Conservation (phyloP, 108 stramenopile genomes). For the Nitzschia inconspicua region DNA sequence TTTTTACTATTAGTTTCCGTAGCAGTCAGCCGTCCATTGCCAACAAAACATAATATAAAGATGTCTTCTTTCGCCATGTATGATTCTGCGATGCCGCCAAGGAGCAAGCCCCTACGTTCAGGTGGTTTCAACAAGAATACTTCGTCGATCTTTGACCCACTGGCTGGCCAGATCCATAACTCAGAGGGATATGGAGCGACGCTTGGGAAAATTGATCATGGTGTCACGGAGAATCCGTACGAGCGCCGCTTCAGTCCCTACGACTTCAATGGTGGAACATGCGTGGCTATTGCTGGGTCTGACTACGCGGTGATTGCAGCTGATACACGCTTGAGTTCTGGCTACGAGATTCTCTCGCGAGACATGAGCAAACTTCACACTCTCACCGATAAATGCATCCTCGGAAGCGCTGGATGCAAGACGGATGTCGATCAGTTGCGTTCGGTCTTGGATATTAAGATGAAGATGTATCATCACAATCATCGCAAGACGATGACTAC, state of each 20-base stretch:
- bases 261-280: constrained; percentile 93
- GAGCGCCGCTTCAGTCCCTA: constrained; percentile 88
- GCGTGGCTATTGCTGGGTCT: constrained; percentile 82
- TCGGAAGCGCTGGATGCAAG: constrained; percentile 94
- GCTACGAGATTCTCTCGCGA: constrained; percentile 92
- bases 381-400: constrained; percentile 80
- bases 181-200: constrained; percentile 20
- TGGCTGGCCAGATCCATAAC: constrained; percentile 9
- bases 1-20: no score
- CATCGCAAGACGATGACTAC: constrained; percentile 92
- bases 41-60: no score
- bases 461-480: constrained; percentile 93
- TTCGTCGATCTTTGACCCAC: constrained; percentile 2
- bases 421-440: constrained; percentile 95
- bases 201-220: constrained; percentile 55
- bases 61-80: no score
- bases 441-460: constrained; percentile 84
- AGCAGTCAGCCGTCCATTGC: no score
- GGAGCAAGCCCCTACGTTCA: constrained; percentile 25
- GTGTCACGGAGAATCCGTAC: constrained; percentile 75
- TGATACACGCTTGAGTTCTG: constrained; percentile 90
- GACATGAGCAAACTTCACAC: constrained; percentile 81
- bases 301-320: constrained; percentile 96
- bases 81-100: constrained; percentile 16
- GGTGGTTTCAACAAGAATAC: constrained; percentile 7